A percentile compares a stretch with the other conserved stretches of the same genome.
Evolutionary conservation across 2,329 filamentous ascomycete species (phyloP).

Genomic region (Acephala macrosclerotiorum): DNA sequence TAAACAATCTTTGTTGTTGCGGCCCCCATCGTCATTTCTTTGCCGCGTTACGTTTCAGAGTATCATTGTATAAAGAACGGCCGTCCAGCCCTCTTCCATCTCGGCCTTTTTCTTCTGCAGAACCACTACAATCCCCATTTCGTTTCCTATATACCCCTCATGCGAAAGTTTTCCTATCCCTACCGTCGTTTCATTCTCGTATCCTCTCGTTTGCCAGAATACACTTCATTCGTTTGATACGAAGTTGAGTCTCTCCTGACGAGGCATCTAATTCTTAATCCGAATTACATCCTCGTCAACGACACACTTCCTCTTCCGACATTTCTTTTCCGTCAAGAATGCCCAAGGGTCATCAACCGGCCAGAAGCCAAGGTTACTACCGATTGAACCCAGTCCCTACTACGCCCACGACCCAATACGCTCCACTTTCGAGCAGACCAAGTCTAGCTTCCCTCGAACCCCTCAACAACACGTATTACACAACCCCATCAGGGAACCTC

Average conservation of each 20-base stretch:
- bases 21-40: conserved; percentile 30
- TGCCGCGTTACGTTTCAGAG: conserved; percentile 29
- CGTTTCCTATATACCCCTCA: conserved; percentile 35
- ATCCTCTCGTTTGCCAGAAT: conserved; percentile 26
- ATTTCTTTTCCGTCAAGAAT: conserved; percentile 31
- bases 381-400: conserved; percentile 33
- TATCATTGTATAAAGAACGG: conserved; percentile 39
- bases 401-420: conserved; percentile 33
- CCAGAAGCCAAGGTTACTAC: conserved; percentile 39
- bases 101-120: conserved; percentile 34
- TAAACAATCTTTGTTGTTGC: conserved; percentile 35
- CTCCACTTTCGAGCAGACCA: conserved; percentile 26
- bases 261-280: conserved; percentile 40
- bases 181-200: conserved; percentile 32
- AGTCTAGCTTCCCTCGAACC: conserved; percentile 7
- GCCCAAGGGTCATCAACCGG: conserved; percentile 38
- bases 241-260: conserved; percentile 37
- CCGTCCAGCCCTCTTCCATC: conserved; percentile 34
- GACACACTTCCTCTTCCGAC: conserved; percentile 6
- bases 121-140: conserved; percentile 33
- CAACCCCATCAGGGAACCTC: conserved; percentile 9
- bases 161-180: conserved; percentile 33
- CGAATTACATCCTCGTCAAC: conserved; percentile 11
- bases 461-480: conserved; percentile 22
- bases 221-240: conserved; percentile 33